These are phyloP conservation scores for Diophrys sp. DNA, from an alignment of 73 alveolate species.

Conservation along the genomic window DNA sequence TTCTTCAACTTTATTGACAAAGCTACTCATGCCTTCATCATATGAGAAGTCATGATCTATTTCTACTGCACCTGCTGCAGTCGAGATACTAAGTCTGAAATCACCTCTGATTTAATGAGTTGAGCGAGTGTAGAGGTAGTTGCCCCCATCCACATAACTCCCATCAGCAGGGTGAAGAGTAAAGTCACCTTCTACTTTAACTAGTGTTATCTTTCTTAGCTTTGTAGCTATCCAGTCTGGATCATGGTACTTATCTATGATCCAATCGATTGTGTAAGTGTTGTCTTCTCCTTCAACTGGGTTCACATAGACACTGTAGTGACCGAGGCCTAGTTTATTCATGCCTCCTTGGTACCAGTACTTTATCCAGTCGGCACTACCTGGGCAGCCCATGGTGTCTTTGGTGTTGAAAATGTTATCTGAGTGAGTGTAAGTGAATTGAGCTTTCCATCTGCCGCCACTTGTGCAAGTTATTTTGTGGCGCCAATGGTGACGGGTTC, in stretches of 20 bases:
- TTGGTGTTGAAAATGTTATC: background rate
- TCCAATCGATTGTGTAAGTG: background rate
- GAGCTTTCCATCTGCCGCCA: background rate
- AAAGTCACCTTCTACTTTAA: background rate
- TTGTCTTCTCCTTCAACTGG: too few relatives aligned
- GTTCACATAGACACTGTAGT: too few relatives aligned
- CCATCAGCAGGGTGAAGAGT: background rate
- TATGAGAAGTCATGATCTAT: background rate
- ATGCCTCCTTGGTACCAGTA: too few relatives aligned
- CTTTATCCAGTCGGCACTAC: too few relatives aligned
- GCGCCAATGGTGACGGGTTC: background rate
- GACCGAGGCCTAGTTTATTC: too few relatives aligned
- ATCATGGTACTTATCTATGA: background rate
- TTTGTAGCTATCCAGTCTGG: background rate
- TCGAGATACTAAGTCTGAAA: background rate
- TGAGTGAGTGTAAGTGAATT: too few relatives aligned
- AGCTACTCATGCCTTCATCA: background rate
- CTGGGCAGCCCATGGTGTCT: too few relatives aligned
- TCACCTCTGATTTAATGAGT: background rate
- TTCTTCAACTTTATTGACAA: background rate
- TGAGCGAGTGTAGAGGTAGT: background rate
- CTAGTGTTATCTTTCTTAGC: background rate
- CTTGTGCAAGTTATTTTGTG: background rate
- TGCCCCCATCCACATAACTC: background rate
- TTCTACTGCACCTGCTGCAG: background rate